phyloP scores from a whole-genome alignment of 495 filamentous ascomycete species.

The Neurospora sp. region DNA sequence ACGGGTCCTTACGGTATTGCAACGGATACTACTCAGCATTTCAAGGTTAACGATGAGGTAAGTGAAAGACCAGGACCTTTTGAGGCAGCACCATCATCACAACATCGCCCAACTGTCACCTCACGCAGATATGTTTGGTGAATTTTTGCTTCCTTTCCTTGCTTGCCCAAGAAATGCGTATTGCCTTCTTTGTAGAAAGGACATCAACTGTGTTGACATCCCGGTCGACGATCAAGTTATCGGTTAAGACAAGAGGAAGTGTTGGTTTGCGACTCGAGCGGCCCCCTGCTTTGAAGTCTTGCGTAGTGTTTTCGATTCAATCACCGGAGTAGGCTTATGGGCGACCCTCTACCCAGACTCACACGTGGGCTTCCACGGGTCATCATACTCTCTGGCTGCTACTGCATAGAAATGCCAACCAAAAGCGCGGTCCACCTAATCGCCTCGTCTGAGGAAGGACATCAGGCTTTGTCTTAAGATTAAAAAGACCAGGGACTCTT shows the following conservation, averaged over 20 bases:
- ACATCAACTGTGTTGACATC: background rate
- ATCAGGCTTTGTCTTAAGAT: conserved; percentile 12
- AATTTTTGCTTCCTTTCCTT: background rate
- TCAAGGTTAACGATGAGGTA: background rate
- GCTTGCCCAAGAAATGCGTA: background rate
- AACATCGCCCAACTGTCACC: background rate
- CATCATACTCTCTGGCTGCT: conserved; percentile 5
- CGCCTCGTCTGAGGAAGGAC: conserved; percentile 11
- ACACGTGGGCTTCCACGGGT: conserved; percentile 14
- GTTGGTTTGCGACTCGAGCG: conserved; percentile 19
- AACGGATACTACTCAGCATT: background rate
- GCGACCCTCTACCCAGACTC: conserved; percentile 8
- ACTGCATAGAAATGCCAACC: conserved; percentile 5
- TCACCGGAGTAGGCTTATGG: conserved; percentile 15
- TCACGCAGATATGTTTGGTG: background rate
- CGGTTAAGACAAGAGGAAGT: conserved; percentile 9
- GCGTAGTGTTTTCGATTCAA: conserved; percentile 23
- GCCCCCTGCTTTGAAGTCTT: conserved; percentile 25
- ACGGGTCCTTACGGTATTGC: background rate
- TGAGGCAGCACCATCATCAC: background rate
- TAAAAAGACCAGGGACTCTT: conserved; percentile 21
- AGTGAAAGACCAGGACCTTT: background rate
- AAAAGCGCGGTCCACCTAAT: conserved; percentile 17
- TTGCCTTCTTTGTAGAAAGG: background rate
- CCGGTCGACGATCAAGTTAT: background rate